Conservation (phyloP, 192 early-diverging fungal species). For the Backusella parvicylindrica region DNA sequence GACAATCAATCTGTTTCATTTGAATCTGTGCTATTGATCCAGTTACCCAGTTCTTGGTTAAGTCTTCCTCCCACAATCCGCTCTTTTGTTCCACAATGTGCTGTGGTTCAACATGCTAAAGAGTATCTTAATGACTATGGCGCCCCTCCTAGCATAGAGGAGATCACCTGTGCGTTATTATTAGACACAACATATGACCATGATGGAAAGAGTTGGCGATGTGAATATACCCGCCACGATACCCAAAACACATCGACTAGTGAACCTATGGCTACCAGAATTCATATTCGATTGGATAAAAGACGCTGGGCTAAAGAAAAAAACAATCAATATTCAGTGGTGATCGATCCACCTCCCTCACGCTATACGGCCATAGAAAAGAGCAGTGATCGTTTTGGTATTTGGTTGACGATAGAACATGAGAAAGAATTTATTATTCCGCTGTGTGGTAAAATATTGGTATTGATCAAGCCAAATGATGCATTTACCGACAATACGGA, state of each 20-base stretch:
- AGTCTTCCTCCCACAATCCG: neutral
- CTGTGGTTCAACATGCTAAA: neutral
- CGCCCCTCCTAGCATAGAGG: conserved; percentile 25
- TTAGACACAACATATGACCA: conserved; percentile 19
- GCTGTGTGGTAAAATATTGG: conserved; percentile 39
- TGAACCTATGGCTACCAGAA: neutral
- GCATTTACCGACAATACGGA: neutral
- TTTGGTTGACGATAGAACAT: conserved; percentile 43
- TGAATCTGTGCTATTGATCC: conserved; percentile 34
- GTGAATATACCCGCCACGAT: conserved; percentile 22
- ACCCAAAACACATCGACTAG: neutral
- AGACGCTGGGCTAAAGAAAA: conserved; percentile 31
- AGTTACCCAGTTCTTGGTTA: conserved; percentile 9
- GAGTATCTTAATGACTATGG: conserved; percentile 12
- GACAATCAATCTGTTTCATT: conserved; percentile 14
- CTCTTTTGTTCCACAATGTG: neutral
- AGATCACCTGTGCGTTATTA: neutral
- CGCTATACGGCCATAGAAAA: conserved; percentile 29
- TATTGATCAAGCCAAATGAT: conserved; percentile 36
- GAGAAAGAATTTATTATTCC: conserved; percentile 38
- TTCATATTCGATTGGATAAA: conserved; percentile 37
- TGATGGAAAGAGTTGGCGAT: conserved; percentile 25
- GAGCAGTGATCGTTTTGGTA: conserved; percentile 38
- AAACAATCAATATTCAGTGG: conserved; percentile 27
- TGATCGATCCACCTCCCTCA: conserved; percentile 49